A percentile compares a stretch with the other conserved stretches of the same genome.
Evolutionary conservation across 2,329 filamentous ascomycete genomes (phyloP).

Genomic region (Pseudocercospora macadamiae): DNA sequence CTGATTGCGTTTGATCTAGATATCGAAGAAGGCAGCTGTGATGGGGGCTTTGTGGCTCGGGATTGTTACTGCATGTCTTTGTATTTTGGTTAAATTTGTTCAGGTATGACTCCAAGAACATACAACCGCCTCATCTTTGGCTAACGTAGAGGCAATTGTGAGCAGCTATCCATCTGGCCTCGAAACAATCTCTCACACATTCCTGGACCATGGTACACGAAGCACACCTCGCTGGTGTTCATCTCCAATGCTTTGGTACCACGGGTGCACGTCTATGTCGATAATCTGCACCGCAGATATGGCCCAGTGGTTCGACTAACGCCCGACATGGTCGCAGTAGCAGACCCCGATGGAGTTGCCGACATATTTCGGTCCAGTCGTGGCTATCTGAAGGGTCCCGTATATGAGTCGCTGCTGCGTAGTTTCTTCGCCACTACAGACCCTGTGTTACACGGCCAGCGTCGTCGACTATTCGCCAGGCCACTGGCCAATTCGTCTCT

Average conservation of each 20-base stretch:
- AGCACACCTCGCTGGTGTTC: constrained; percentile 20
- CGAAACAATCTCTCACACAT: constrained; percentile 18
- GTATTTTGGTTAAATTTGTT: constrained; percentile 11
- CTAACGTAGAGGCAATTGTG: not conserved
- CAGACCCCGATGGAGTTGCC: constrained; percentile 29
- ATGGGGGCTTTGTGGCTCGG: too few species aligned
- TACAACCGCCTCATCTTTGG: not conserved
- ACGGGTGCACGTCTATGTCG: constrained; percentile 38
- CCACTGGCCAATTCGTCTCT: constrained; percentile 40
- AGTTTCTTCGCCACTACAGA: constrained; percentile 42
- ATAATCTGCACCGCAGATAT: constrained; percentile 40
- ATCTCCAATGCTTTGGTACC: constrained; percentile 21
- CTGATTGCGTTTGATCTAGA: too few species aligned
- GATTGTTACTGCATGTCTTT: not conserved
- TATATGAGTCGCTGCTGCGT: constrained; percentile 30
- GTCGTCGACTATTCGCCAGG: constrained; percentile 41
- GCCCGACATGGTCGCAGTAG: constrained; percentile 33
- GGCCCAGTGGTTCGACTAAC: constrained; percentile 33
- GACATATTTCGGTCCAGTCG: constrained; percentile 27
- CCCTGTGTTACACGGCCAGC: constrained; percentile 38
- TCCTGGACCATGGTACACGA: constrained; percentile 27
- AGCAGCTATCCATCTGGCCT: constrained; percentile 6
- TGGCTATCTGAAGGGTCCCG: constrained; percentile 32
- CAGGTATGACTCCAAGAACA: not conserved
- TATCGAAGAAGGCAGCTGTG: too few species aligned